A percentile compares a stretch with the other conserved stretches of the same genome.
These are phyloP conservation scores for Saturnispora gosingensis DNA, from an alignment of 805 yeast genomes.

Conservation along the genomic window DNA sequence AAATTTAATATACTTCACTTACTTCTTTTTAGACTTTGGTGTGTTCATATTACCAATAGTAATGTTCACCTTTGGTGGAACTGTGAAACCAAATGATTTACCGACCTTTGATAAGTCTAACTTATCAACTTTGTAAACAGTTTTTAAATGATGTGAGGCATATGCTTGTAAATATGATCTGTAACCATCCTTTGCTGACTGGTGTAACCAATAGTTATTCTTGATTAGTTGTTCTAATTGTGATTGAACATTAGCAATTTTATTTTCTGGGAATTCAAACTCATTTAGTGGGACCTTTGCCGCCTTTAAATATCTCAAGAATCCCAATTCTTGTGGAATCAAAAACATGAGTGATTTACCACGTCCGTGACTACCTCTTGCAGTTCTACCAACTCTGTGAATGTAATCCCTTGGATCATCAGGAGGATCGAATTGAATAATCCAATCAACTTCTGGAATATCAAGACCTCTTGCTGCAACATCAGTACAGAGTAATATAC, in stretches of 20 bases:
- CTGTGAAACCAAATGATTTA: constrained; percentile 85
- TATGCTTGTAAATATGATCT: constrained; percentile 95
- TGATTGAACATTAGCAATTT: constrained; percentile 92
- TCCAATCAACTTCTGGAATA: constrained; percentile 98
- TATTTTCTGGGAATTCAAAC: constrained; percentile 88
- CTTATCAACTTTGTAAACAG: constrained; percentile 94
- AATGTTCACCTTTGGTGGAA: constrained; percentile 95
- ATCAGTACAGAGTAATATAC: constrained; percentile 90
- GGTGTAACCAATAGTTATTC: constrained; percentile 89
- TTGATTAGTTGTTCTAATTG: constrained; percentile 86
- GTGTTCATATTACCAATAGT: constrained; percentile 57
- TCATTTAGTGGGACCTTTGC: constrained; percentile 97
- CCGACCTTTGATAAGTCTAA: constrained; percentile 92
- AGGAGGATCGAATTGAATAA: constrained; percentile 97
- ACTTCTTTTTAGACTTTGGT: constrained; percentile 1
- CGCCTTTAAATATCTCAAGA: constrained; percentile 86
- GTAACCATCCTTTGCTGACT: constrained; percentile 95
- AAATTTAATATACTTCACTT: not conserved
- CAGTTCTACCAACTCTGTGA: constrained; percentile 98
- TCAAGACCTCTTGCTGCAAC: constrained; percentile 99
- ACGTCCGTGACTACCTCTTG: constrained; percentile 81
- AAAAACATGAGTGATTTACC: constrained; percentile 95
- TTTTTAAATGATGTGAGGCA: constrained; percentile 91
- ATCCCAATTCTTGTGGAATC: constrained; percentile 90
- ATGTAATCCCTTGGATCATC: constrained; percentile 99